A percentile compares a stretch with the other conserved stretches of the same genome.
phyloP scores from a whole-genome alignment of 1,284 basidiomycete genomes.

The Marasmius sp. region DNA sequence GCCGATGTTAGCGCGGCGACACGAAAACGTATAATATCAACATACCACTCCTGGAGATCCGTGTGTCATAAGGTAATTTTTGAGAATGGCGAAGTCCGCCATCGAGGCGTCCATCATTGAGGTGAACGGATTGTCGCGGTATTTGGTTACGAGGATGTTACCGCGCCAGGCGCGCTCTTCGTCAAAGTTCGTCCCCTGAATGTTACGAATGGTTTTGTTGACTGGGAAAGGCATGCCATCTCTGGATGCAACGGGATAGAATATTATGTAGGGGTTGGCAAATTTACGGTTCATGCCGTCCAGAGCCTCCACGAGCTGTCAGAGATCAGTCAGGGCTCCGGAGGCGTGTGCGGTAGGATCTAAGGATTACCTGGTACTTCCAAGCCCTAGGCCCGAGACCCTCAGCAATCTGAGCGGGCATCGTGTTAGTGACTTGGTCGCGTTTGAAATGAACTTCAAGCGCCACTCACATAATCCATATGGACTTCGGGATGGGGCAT shows the following conservation, averaged over 20 bases:
- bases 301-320: slow-evolving; percentile 67
- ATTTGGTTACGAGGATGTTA: slow-evolving; percentile 75
- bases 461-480: slow-evolving; percentile 67
- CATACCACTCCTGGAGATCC: slow-evolving; percentile 39
- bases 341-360: neutral
- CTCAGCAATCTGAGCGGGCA: slow-evolving; percentile 54
- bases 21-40: neutral
- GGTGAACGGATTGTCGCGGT: slow-evolving; percentile 64
- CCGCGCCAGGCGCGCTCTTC: slow-evolving; percentile 73
- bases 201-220: slow-evolving; percentile 71
- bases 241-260: slow-evolving; percentile 70
- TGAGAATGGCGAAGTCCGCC: slow-evolving; percentile 77
- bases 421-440: slow-evolving; percentile 8
- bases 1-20: neutral
- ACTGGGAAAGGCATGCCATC: slow-evolving; percentile 78
- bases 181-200: slow-evolving; percentile 59
- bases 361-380: slow-evolving; percentile 59
- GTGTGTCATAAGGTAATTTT: slow-evolving; percentile 73
- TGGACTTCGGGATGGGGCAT: slow-evolving; percentile 80
- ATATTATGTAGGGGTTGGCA: slow-evolving; percentile 73
- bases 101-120: slow-evolving; percentile 72
- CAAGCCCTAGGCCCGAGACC: slow-evolving; percentile 63
- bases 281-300: slow-evolving; percentile 79
- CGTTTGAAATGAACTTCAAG: slow-evolving; percentile 4
- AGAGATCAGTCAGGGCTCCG: neutral